Percentiles rank a stretch among this genome's conserved stretches.
Conservation (phyloP, 768 basidiomycete genomes). For the Clavulina sp. region DNA sequence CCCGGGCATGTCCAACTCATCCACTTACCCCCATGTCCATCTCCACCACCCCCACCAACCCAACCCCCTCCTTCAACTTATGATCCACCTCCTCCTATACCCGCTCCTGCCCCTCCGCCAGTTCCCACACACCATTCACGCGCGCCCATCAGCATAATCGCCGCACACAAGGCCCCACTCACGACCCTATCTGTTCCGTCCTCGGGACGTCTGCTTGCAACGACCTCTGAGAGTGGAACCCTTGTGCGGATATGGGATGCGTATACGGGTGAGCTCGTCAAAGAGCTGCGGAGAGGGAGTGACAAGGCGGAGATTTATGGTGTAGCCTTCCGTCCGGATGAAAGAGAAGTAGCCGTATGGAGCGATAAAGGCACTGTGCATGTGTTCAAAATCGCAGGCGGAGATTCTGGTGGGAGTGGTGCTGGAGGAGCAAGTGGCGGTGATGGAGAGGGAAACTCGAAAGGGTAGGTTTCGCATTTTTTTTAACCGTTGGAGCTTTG, state of each 20-base stretch:
- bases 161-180: slow-evolving; percentile 64
- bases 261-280: slow-evolving; percentile 46
- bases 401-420: background rate
- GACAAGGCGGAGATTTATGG: slow-evolving; percentile 88
- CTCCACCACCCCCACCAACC: slow-evolving; percentile 23
- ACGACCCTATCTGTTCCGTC: slow-evolving; percentile 61
- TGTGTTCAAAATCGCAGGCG: slow-evolving; percentile 47
- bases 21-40: slow-evolving; percentile 63
- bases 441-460: background rate
- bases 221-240: slow-evolving; percentile 69
- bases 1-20: slow-evolving; percentile 77
- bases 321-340: slow-evolving; percentile 72
- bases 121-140: slow-evolving; percentile 19
- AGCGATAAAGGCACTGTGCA: slow-evolving; percentile 94
- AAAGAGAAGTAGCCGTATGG: slow-evolving; percentile 76
- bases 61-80: slow-evolving; percentile 17
- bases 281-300: slow-evolving; percentile 69
- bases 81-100: slow-evolving; percentile 37
- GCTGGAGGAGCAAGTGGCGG: background rate
- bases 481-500: background rate
- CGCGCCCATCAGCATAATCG: slow-evolving; percentile 55
- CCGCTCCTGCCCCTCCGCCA: slow-evolving; percentile 19
- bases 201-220: slow-evolving; percentile 66
- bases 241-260: slow-evolving; percentile 80
- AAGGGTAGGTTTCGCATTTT: background rate